A percentile compares a stretch with the other conserved stretches of the same genome.
Evolutionary conservation across 2,329 filamentous ascomycete genomes (phyloP).

Genomic region (Aspergillus bombycis): DNA sequence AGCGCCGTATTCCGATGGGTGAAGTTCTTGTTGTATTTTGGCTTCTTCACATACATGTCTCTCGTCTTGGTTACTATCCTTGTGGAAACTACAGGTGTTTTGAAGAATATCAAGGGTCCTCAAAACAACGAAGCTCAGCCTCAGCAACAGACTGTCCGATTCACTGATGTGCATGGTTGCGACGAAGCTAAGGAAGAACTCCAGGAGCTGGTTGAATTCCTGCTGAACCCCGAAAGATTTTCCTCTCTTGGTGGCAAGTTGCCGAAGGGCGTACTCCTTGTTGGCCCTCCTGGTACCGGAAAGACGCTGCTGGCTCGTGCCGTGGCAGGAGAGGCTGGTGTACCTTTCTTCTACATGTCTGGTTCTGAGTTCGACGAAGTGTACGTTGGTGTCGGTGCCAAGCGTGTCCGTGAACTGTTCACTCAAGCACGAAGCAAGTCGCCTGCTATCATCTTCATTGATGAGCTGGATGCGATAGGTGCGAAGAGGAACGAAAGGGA

Average conservation of each 20-base stretch:
- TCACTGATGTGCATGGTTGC: conserved; percentile 93
- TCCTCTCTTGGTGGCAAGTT: conserved; percentile 93
- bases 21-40: conserved; percentile 81
- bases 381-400: conserved; percentile 94
- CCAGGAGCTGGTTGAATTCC: conserved; percentile 93
- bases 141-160: conserved; percentile 87
- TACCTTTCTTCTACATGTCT: conserved; percentile 99
- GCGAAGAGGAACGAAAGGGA: conserved; percentile 91
- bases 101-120: conserved; percentile 75
- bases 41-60: conserved; percentile 75
- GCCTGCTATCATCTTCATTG: conserved; percentile 92
- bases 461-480: conserved; percentile 92
- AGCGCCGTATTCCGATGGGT: conserved; percentile 85
- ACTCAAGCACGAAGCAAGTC: conserved; percentile 79
- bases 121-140: conserved; percentile 85
- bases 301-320: conserved; percentile 95
- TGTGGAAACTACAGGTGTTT: conserved; percentile 76
- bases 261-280: conserved; percentile 92
- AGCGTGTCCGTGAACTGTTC: conserved; percentile 95
- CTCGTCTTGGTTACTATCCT: conserved; percentile 79
- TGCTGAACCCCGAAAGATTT: conserved; percentile 91
- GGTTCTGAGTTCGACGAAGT: conserved; percentile 98
- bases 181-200: conserved; percentile 98
- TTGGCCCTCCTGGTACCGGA: conserved; percentile 94
- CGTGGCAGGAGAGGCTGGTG: conserved; percentile 93